Base-by-base conservation (phyloP, 495 filamentous ascomycete species). In the Talaromyces thailandensis region DNA sequence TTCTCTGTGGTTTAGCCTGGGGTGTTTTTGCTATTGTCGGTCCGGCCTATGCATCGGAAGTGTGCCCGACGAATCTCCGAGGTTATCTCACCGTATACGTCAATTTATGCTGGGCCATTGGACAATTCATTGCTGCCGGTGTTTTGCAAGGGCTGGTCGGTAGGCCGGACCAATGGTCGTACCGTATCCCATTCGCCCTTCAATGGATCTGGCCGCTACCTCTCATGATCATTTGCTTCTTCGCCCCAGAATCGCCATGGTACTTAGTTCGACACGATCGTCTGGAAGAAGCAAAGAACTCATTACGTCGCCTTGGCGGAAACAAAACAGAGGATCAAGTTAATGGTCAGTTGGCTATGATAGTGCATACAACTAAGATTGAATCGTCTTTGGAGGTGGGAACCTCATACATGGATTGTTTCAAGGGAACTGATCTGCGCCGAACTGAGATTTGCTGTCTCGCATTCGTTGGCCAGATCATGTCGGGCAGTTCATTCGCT, bases 121-220 rank as follows among this genome's bases (percentile, higher is more conserved):
- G 73, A 4, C 75, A 77, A 32, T 55, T 79, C 9, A 62, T 76
- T 1, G 69, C 71, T 16, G 75, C 76, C 40, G 69, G 67, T 8
- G 69, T 69, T 9, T 67, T 75, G 61, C 74, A 73, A 61, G 75
- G 69, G 0, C 70, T 75, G 23, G 70, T 71, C 18, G 56, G 64
- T 23, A 65, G 67, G 9, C 29, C 63, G 1, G 73, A 75, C 55
- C 35, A 58, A 2, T 75, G 70, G 72, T 72, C 72, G n/a, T 73
- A 73, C 58, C 65, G 66, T 28, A 65, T 66, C 23, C 69, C 67
- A 18, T 73, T 73, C 45, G 65, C 64, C 3, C 60, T 78, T 14
- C 74, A 78, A 63, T 88, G 86, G 86, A 78, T 87, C 53, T 88
- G 85, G 82, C 83, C 85, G 85, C 60, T 63, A 2, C 60, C 66